These are phyloP conservation scores for Hanseniaspora singularis DNA, from an alignment of 805 yeast genomes.

Conservation along the genomic window DNA sequence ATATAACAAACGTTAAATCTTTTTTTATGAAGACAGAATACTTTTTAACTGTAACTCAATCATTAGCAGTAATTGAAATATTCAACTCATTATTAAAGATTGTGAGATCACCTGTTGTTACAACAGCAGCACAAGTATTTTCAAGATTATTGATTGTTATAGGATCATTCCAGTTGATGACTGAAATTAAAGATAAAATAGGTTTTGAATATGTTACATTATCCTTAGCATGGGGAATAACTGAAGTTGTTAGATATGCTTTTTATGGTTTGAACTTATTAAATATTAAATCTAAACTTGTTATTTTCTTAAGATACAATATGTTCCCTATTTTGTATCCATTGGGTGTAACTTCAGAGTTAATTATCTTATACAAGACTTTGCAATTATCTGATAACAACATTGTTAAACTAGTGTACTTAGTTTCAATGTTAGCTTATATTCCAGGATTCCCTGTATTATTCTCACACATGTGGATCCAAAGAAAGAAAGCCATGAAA, in stretches of 20 bases:
- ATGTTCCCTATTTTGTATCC: conserved; percentile 78
- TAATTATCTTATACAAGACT: conserved; percentile 55
- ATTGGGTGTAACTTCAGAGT: conserved; percentile 80
- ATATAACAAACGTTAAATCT: conserved; percentile 56
- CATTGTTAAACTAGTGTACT: conserved; percentile 44
- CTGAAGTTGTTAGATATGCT: conserved; percentile 84
- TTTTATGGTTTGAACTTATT: conserved; percentile 47
- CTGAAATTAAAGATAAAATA: conserved; percentile 35
- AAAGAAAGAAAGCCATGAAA: conserved; percentile 67
- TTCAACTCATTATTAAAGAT: conserved; percentile 65
- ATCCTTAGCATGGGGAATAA: conserved; percentile 76
- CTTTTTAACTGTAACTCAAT: conserved; percentile 52
- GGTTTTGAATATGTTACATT: conserved; percentile 50
- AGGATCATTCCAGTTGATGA: conserved; percentile 70
- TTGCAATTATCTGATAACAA: conserved; percentile 57
- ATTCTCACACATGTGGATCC: conserved; percentile 78
- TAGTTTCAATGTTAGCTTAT: conserved; percentile 50
- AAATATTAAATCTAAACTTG: conserved; percentile 31
- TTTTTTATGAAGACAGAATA: conserved; percentile 38
- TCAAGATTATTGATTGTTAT: conserved; percentile 72
- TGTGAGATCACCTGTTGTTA: conserved; percentile 73
- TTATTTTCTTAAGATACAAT: conserved; percentile 52
- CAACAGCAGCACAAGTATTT: conserved; percentile 77
- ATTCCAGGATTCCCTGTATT: conserved; percentile 79
- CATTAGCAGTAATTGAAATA: conserved; percentile 69